Conservation (phyloP, 2,329 filamentous ascomycete genomes). For the Fusarium sp. region DNA sequence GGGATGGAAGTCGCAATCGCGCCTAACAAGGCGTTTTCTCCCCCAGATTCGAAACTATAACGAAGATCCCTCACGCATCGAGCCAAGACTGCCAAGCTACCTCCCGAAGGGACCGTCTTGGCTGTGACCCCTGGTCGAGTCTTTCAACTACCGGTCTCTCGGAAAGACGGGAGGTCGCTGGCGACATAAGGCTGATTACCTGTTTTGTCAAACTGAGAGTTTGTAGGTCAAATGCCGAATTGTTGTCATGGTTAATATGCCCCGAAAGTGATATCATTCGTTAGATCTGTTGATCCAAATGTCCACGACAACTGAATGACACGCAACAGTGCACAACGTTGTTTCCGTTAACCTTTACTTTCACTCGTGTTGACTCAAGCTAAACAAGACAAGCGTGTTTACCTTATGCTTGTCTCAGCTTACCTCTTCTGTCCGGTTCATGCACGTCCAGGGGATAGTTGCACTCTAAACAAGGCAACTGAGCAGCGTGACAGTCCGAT, state of each 20-base stretch:
- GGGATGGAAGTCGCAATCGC: slow-evolving; percentile 30
- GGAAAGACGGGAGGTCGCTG: not conserved
- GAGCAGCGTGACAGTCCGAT: not conserved
- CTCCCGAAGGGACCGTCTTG: slow-evolving; percentile 8
- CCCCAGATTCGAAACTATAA: slow-evolving; percentile 3
- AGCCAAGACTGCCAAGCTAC: slow-evolving; percentile 8
- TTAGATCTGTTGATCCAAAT: slow-evolving; percentile 27
- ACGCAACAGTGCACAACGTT: not conserved
- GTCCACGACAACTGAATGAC: not conserved
- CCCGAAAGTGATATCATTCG: slow-evolving; percentile 21
- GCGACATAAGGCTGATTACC: slow-evolving; percentile 11
- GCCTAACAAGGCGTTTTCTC: slow-evolving; percentile 32
- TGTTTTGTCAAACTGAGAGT: not conserved
- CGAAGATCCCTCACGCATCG: slow-evolving; percentile 16
- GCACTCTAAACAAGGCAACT: slow-evolving; percentile 5
- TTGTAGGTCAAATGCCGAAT: not conserved
- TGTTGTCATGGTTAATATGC: slow-evolving; percentile 5
- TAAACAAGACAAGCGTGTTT: not conserved
- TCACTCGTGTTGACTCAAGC: not conserved
- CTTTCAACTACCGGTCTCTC: slow-evolving; percentile 8
- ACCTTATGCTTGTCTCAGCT: slow-evolving; percentile 7
- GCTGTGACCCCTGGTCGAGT: not conserved
- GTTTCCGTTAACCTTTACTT: not conserved
- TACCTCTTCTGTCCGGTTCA: not conserved
- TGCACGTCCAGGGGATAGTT: not conserved